Base-by-base conservation (phyloP, 2,329 filamentous ascomycete species). In the Monascus ruber region DNA sequence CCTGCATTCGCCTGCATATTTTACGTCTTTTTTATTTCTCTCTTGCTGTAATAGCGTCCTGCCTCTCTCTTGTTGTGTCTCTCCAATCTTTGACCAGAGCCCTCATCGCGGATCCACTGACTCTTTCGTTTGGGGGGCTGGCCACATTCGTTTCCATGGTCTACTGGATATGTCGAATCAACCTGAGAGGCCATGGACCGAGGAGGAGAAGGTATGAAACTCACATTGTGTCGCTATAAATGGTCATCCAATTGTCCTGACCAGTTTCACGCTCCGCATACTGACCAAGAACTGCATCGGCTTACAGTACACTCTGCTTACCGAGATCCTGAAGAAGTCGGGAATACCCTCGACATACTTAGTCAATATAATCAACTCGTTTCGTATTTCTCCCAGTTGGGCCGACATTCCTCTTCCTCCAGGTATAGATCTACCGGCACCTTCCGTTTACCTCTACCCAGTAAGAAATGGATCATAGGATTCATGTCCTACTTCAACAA, bases 121-220 rank as follows among this genome's bases (percentile, higher is more conserved):
- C 17, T 17, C 38, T 36, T 36, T 32, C 33, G 34, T 36, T 43
- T 42, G 33, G 39, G 35, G 38, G 41, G 37, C 42, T 34, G 34
- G 42, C 24, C 42, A 35, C 39, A 41, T 43, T 48, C 41, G 51
- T 46, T 51, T 56, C 53, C 53, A 64, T 63, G 60, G 51, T 53
- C 45, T 42, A 37, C 50, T 53, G 62, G 60, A 63, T 51, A 66
- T 66, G 63, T 66, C 63, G 56, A 60, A 57, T 56, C 54, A 49
- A 61, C 47, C 55, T 41, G 63, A 65, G 48, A 60, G 53, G 48
- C 56, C 56, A 55, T 66, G 63, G 63, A 59, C 60, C 28, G 63
- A 66, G 54, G 63, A 65, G 54, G 63, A 66, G 58, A 66, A 62
- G 62, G 63, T 66, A 64, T 42, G 53, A 36, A n/a, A 38, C 28